Evolutionary conservation across 2,329 filamentous ascomycete genomes (phyloP).

Genomic region (Madurella mycetomatis): DNA sequence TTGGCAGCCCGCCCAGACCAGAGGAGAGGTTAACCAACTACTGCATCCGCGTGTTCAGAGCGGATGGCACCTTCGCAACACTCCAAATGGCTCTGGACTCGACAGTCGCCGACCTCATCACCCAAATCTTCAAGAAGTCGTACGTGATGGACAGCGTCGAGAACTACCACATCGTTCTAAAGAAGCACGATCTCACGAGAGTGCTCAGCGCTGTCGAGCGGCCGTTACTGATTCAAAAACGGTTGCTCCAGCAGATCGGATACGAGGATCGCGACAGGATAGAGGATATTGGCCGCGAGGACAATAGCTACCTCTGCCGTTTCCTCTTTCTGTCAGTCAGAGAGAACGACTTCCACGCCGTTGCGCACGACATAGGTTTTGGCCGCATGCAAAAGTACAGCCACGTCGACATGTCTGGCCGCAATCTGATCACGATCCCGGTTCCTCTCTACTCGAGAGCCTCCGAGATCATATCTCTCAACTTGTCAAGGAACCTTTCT

Average conservation of each 20-base stretch:
- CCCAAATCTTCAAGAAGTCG: slow-evolving; percentile 91
- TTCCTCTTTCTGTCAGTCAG: slow-evolving; percentile 92
- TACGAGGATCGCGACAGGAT: slow-evolving; percentile 83
- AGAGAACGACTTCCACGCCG: slow-evolving; percentile 73
- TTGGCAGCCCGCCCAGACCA: slow-evolving; percentile 59
- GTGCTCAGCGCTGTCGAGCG: slow-evolving; percentile 75
- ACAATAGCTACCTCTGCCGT: slow-evolving; percentile 93
- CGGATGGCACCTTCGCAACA: slow-evolving; percentile 90
- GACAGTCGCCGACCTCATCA: slow-evolving; percentile 79
- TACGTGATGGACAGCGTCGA: slow-evolving; percentile 85
- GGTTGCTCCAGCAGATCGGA: slow-evolving; percentile 82
- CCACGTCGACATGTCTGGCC: slow-evolving; percentile 85
- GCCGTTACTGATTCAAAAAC: slow-evolving; percentile 87
- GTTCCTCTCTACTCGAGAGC: slow-evolving; percentile 91
- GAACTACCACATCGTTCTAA: slow-evolving; percentile 93
- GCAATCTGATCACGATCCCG: slow-evolving; percentile 90
- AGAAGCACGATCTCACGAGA: slow-evolving; percentile 83
- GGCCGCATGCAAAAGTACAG: slow-evolving; percentile 85
- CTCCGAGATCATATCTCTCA: slow-evolving; percentile 87
- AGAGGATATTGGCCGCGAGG: slow-evolving; percentile 90
- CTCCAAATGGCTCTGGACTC: slow-evolving; percentile 80
- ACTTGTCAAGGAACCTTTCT: slow-evolving; percentile 86
- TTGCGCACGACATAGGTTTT: slow-evolving; percentile 73
- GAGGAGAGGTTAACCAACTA: slow-evolving; percentile 75
- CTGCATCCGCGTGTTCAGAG: slow-evolving; percentile 92